These are phyloP conservation scores for Ceratocystis eucalypticola DNA, from an alignment of 2,329 filamentous ascomycete genomes.

Conservation along the genomic window DNA sequence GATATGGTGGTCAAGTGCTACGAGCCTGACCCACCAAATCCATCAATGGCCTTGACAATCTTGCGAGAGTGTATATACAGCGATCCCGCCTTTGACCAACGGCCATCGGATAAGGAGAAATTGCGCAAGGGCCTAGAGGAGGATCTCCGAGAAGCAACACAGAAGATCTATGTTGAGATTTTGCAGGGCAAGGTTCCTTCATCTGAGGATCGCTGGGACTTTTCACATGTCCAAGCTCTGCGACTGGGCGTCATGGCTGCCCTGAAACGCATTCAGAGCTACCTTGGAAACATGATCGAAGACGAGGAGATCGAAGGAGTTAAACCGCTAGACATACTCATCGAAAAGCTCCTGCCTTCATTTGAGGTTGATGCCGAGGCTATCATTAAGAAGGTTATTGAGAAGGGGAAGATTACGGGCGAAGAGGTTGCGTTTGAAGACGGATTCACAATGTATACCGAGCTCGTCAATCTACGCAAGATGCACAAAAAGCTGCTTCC, in stretches of 20 bases:
- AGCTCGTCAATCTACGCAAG: constrained; percentile 69
- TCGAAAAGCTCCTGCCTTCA: constrained; percentile 72
- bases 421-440: constrained; percentile 77
- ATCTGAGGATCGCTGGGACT: constrained; percentile 73
- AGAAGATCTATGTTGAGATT: constrained; percentile 60
- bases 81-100: constrained; percentile 62
- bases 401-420: constrained; percentile 52
- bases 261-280: constrained; percentile 83
- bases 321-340: constrained; percentile 52
- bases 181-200: constrained; percentile 70
- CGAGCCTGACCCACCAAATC: constrained; percentile 69
- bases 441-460: constrained; percentile 85
- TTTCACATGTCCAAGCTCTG: constrained; percentile 77
- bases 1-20: constrained; percentile 79
- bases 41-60: constrained; percentile 66
- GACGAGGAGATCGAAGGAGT: constrained; percentile 70
- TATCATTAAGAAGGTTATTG: constrained; percentile 68
- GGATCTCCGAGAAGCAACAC: constrained; percentile 12
- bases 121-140: constrained; percentile 10
- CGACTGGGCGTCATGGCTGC: constrained; percentile 76
- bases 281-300: constrained; percentile 49
- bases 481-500: constrained; percentile 69
- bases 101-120: constrained; percentile 50
- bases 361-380: constrained; percentile 84
- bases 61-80: constrained; percentile 69